These are phyloP conservation scores for Phytophthora nicotianae DNA, from an alignment of 352 stramenopile genomes.

Conservation along the genomic window DNA sequence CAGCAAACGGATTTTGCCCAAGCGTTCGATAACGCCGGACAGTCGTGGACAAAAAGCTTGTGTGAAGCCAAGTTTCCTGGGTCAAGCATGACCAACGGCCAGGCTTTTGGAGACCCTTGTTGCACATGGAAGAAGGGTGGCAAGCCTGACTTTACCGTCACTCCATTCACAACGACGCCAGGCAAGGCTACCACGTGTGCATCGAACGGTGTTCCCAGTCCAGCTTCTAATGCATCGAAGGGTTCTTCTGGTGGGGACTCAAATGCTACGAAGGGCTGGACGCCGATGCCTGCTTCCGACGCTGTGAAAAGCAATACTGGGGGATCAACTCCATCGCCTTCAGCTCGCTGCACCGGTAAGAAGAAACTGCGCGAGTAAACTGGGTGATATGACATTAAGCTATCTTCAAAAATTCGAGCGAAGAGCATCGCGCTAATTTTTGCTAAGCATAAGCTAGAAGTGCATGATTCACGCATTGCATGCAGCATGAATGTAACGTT, in stretches of 20 bases:
- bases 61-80: constrained; percentile 21
- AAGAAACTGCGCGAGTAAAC: background rate
- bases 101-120: constrained; percentile 50
- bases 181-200: constrained; percentile 29
- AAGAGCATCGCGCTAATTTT: too few species aligned
- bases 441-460: too few species aligned
- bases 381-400: background rate
- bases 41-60: constrained; percentile 25
- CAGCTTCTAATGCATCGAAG: background rate
- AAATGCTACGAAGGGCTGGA: background rate
- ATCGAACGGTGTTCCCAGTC: background rate
- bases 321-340: constrained; percentile 12
- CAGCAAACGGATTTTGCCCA: constrained; percentile 35
- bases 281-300: constrained; percentile 4
- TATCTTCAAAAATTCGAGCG: too few species aligned
- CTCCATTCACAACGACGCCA: constrained; percentile 23
- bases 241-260: background rate
- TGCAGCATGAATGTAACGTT: too few species aligned
- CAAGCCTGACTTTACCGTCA: constrained; percentile 38
- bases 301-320: constrained; percentile 6
- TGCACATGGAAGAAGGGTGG: constrained; percentile 48
- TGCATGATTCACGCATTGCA: too few species aligned
- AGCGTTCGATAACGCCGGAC: constrained; percentile 24
- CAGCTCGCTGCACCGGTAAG: constrained; percentile 6
- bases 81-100: constrained; percentile 33